Percentiles rank a stretch among this genome's conserved stretches.
Conservation (phyloP, 2,329 filamentous ascomycete genomes). For the Tothia fuscella region DNA sequence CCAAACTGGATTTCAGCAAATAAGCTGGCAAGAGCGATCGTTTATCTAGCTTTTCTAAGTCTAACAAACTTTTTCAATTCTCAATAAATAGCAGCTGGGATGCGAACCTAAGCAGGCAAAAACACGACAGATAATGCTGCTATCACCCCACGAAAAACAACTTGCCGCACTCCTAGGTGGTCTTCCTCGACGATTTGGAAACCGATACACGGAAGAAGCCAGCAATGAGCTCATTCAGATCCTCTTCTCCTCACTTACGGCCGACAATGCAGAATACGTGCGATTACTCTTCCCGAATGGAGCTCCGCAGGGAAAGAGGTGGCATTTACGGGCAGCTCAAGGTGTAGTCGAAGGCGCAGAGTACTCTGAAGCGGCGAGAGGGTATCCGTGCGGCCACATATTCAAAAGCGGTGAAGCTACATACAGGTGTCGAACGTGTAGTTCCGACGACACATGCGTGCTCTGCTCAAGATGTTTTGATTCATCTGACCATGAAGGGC, state of each 20-base stretch:
- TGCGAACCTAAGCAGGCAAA: background rate
- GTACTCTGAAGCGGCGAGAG: conserved; percentile 81
- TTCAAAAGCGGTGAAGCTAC: conserved; percentile 90
- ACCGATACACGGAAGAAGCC: conserved; percentile 64
- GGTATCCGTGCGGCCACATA: conserved; percentile 93
- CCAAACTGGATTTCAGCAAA: too few species aligned
- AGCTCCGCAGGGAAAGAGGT: conserved; percentile 40
- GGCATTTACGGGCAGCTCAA: conserved; percentile 78
- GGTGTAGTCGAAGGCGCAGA: conserved; percentile 89
- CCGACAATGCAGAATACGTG: conserved; percentile 61
- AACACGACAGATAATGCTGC: background rate
- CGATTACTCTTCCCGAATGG: conserved; percentile 72
- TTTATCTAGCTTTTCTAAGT: too few species aligned
- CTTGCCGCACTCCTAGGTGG: conserved; percentile 10
- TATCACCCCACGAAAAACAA: conserved; percentile 4
- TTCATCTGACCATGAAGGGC: conserved; percentile 83
- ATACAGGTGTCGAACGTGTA: conserved; percentile 89
- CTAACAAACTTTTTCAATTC: too few species aligned
- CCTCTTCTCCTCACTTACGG: conserved; percentile 80
- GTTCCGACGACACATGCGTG: conserved; percentile 88
- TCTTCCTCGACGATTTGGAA: conserved; percentile 57
- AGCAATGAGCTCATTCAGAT: conserved; percentile 59
- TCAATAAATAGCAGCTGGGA: too few species aligned
- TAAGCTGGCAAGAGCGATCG: too few species aligned
- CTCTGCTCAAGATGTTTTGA: conserved; percentile 92